Percentiles rank a stretch among this genome's conserved stretches.
Evolutionary conservation across 2,329 filamentous ascomycete species (phyloP).

Genomic region (Pezizomycotina sp.): DNA sequence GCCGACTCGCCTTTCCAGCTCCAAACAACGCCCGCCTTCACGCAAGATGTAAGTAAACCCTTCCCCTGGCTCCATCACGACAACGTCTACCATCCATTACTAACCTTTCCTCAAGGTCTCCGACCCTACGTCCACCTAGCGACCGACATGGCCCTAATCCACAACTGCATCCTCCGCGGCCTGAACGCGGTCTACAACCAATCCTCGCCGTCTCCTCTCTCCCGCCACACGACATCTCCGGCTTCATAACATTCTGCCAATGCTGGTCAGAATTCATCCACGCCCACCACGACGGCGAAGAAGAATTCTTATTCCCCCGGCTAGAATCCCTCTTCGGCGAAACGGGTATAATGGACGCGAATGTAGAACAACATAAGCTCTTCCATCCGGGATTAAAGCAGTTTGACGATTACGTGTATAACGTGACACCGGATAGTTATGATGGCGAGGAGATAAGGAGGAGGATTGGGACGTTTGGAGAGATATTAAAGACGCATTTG

Average conservation of each 20-base stretch:
- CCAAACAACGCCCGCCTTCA: too few species aligned
- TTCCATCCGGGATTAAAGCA: slow-evolving; percentile 26
- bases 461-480: slow-evolving; percentile 30
- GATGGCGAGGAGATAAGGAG: slow-evolving; percentile 26
- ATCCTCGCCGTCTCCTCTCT: slow-evolving; percentile 28
- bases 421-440: slow-evolving; percentile 25
- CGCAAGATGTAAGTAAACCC: too few species aligned
- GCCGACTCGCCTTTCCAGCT: too few species aligned
- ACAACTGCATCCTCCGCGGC: slow-evolving; percentile 29
- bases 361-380: slow-evolving; percentile 28
- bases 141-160: slow-evolving; percentile 28
- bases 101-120: neutral
- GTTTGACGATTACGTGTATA: slow-evolving; percentile 28
- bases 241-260: slow-evolving; percentile 27
- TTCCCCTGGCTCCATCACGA: too few species aligned
- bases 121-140: slow-evolving; percentile 17
- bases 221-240: slow-evolving; percentile 28
- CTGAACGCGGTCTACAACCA: slow-evolving; percentile 30
- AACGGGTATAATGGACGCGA: slow-evolving; percentile 31
- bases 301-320: slow-evolving; percentile 30
- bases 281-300: slow-evolving; percentile 31
- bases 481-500: slow-evolving; percentile 29
- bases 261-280: slow-evolving; percentile 27
- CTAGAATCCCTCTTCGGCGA: slow-evolving; percentile 29
- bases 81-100: too few species aligned